Evolutionary conservation across 176 grass and related monocot species (phyloP).

Genomic region (Poa annua): DNA sequence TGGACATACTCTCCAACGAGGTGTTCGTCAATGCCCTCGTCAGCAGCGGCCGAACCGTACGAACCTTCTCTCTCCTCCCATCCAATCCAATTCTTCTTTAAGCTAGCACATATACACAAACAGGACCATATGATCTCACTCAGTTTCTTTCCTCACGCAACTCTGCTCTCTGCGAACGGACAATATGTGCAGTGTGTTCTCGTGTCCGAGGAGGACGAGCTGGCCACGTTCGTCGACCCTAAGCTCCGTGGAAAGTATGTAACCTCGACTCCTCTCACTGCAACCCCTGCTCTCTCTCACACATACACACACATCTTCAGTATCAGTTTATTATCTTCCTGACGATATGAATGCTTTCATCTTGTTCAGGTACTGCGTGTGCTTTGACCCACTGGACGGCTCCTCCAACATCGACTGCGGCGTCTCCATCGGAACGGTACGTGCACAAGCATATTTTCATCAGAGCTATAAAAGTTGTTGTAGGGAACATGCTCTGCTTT

Average conservation of each 20-base stretch:
- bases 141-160: background rate
- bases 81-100: background rate
- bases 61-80: background rate
- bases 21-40: conserved; percentile 96
- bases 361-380: conserved; percentile 73
- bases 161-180: too few relatives aligned
- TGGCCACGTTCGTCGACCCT: conserved; percentile 92
- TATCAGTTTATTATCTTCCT: background rate
- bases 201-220: conserved; percentile 95
- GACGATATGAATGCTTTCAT: background rate
- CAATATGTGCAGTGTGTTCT: conserved; percentile 68
- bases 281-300: background rate
- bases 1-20: conserved; percentile 96
- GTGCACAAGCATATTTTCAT: background rate
- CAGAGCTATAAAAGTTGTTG: background rate
- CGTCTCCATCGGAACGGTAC: conserved; percentile 98
- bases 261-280: background rate
- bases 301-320: too few relatives aligned
- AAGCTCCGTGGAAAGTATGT: conserved; percentile 77
- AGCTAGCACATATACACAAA: too few relatives aligned
- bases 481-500: background rate
- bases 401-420: conserved; percentile 99
- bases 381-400: conserved; percentile 96
- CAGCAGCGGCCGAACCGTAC: conserved; percentile 92
- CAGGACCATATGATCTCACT: background rate